Evolutionary conservation across 1,284 basidiomycete genomes (phyloP).

Genomic region (Fomitopsis pinicola): DNA sequence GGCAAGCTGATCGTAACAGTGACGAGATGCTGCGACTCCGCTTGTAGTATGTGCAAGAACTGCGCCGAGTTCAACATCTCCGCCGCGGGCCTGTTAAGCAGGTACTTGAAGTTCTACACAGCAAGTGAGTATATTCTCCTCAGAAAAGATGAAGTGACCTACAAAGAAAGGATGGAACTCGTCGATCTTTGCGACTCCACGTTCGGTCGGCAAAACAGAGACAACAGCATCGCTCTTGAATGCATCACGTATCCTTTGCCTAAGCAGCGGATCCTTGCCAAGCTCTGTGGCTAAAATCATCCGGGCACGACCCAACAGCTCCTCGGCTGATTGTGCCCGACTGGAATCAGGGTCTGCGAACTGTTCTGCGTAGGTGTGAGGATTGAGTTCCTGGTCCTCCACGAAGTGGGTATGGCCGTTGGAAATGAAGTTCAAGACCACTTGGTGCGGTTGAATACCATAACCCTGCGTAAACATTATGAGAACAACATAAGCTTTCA

Average conservation of each 20-base stretch:
- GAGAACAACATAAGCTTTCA: slow-evolving; percentile 2
- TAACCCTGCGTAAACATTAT: slow-evolving; percentile 51
- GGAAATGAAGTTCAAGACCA: slow-evolving; percentile 76
- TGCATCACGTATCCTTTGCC: slow-evolving; percentile 73
- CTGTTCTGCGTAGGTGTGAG: slow-evolving; percentile 70
- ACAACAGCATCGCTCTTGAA: slow-evolving; percentile 81
- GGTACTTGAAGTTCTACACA: slow-evolving; percentile 90
- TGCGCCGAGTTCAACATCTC: slow-evolving; percentile 73
- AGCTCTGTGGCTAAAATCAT: slow-evolving; percentile 89
- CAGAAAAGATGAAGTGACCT: slow-evolving; percentile 29
- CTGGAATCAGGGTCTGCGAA: slow-evolving; percentile 65
- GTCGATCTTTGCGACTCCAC: slow-evolving; percentile 88
- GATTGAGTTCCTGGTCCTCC: slow-evolving; percentile 76
- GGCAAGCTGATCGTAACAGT: slow-evolving; percentile 72
- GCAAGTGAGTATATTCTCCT: background rate
- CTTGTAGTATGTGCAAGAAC: slow-evolving; percentile 89
- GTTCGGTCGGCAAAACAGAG: slow-evolving; percentile 85
- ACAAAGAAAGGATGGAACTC: slow-evolving; percentile 89
- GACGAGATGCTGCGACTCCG: slow-evolving; percentile 87
- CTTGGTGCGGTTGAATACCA: slow-evolving; percentile 74
- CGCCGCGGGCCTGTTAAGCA: slow-evolving; percentile 77
- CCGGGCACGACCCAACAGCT: slow-evolving; percentile 70
- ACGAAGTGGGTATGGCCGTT: slow-evolving; percentile 61
- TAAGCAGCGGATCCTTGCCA: slow-evolving; percentile 88
- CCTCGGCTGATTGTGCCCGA: slow-evolving; percentile 55